Base-by-base conservation (phyloP, 768 basidiomycete genomes). In the Royoungia palumana region DNA sequence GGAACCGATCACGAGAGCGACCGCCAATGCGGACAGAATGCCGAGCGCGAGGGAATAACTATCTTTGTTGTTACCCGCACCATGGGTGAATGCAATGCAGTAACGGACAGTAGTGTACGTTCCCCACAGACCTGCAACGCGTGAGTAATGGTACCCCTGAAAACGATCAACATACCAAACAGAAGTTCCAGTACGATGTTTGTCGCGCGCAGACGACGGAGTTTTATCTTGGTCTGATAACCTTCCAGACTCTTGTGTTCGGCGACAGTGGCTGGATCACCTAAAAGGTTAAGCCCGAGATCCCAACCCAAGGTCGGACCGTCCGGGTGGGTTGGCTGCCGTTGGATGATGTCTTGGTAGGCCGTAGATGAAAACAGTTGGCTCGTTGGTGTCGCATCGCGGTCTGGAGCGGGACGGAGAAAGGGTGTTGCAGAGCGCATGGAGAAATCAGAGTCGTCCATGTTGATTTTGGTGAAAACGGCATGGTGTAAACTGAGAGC, bases 71-170 rank as follows among this genome's bases (percentile, higher is more conserved):
- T 74, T 55, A 9, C 69, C 69, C 11, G 80, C 65, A 48, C 68
- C 67, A 39, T 75, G 74, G 5, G 68, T 69, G 56, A 76, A 83
- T 4, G 83, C 81, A 11, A 87, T 57, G 57, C 77, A 82, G 61
- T 89, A 90, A 37, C 86, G 82, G 44, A 81, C 63, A 6, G 77
- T 72, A 51, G 76, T 83, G 62, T 85, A 89, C 8, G 72, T 60
- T 22, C 79, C 75, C 83, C 85, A 89, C 24, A 61, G 62, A 51
- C 70, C 84, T 86, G 35, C 19, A 21, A 11, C 19, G 37, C 5
- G 24, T 51, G 17, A 51, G 39, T 16, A 19, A 17, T 5, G 7
- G 37, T 7, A 16, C 44, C 41, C 3, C 28, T 30, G 64, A 38
- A 44, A 22, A 22, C 13, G 8, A 22, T 9, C 43, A 27, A 20